Percentiles rank a stretch among this genome's conserved stretches.
phyloP scores from a whole-genome alignment of 805 yeast genomes.

The Candida koratica region DNA sequence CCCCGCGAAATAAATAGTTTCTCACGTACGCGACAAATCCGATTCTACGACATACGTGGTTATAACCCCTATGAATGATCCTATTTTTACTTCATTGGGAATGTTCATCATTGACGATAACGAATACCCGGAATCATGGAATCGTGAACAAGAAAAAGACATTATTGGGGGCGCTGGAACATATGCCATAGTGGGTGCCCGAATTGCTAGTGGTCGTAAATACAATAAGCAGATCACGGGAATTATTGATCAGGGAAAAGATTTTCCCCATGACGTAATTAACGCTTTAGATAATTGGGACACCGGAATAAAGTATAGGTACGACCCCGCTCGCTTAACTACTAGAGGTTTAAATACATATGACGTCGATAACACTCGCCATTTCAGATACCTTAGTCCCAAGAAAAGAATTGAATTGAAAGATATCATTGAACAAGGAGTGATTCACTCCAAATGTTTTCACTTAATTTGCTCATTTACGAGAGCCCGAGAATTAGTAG shows the following conservation, averaged over 20 bases:
- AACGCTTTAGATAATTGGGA: constrained; percentile 54
- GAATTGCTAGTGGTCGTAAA: constrained; percentile 45
- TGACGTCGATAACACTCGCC: constrained; percentile 50
- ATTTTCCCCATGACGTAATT: constrained; percentile 56
- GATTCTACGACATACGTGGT: constrained; percentile 4
- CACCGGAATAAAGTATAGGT: constrained; percentile 55
- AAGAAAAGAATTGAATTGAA: constrained; percentile 54
- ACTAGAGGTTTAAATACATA: constrained; percentile 82
- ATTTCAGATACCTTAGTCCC: constrained; percentile 59
- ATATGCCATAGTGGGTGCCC: constrained; percentile 71
- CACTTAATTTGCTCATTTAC: constrained; percentile 76
- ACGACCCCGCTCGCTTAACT: constrained; percentile 52
- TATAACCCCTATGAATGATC: constrained; percentile 4
- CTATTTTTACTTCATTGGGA: constrained; percentile 39
- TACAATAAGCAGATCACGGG: constrained; percentile 48
- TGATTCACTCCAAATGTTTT: constrained; percentile 41
- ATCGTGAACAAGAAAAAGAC: constrained; percentile 36
- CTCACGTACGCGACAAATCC: no score
- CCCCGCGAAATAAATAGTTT: no score
- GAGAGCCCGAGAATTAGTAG: constrained; percentile 50
- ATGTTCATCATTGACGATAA: constrained; percentile 91
- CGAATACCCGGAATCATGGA: constrained; percentile 43
- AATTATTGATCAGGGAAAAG: constrained; percentile 76
- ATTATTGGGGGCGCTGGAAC: constrained; percentile 91
- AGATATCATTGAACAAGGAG: constrained; percentile 45